Conservation (phyloP, 2,329 filamentous ascomycete species). For the Colletotrichum lentis region DNA sequence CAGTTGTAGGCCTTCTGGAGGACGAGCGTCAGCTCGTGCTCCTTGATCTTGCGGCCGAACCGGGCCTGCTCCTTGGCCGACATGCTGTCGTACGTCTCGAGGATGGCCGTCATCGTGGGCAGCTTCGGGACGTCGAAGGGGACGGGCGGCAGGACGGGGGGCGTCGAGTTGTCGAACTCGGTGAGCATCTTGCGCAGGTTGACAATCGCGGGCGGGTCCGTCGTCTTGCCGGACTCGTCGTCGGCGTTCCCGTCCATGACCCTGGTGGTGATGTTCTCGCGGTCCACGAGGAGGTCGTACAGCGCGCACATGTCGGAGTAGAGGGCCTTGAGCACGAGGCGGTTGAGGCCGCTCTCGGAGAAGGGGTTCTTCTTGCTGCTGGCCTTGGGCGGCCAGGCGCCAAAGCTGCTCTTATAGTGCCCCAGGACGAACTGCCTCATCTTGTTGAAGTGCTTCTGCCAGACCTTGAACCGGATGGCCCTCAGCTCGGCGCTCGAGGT, state of each 20-base stretch:
- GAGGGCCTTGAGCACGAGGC: slow-evolving; percentile 79
- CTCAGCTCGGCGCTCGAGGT: slow-evolving; percentile 80
- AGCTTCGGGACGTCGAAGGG: slow-evolving; percentile 87
- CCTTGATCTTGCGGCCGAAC: slow-evolving; percentile 75
- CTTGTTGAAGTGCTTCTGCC: slow-evolving; percentile 77
- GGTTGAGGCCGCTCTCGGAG: slow-evolving; percentile 84
- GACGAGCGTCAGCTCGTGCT: slow-evolving; percentile 78
- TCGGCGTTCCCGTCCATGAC: slow-evolving; percentile 71
- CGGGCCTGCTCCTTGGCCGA: slow-evolving; percentile 79
- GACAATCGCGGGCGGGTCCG: slow-evolving; percentile 67
- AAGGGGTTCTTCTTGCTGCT: slow-evolving; percentile 91
- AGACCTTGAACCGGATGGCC: slow-evolving; percentile 81
- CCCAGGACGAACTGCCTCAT: slow-evolving; percentile 77
- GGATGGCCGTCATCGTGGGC: slow-evolving; percentile 72
- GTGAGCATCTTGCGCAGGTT: slow-evolving; percentile 81
- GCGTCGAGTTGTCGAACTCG: slow-evolving; percentile 88
- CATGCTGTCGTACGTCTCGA: slow-evolving; percentile 70
- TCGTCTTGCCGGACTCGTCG: slow-evolving; percentile 50
- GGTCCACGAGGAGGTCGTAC: slow-evolving; percentile 89
- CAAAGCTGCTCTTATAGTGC: slow-evolving; percentile 69
- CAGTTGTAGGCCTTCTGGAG: slow-evolving; percentile 84
- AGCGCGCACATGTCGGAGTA: slow-evolving; percentile 87
- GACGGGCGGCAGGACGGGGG: slow-evolving; percentile 88
- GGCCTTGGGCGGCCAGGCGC: slow-evolving; percentile 89
- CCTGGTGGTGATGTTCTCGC: slow-evolving; percentile 78